Evolutionary conservation across 768 basidiomycete species (phyloP).

Genomic region (Trametes cubensis): DNA sequence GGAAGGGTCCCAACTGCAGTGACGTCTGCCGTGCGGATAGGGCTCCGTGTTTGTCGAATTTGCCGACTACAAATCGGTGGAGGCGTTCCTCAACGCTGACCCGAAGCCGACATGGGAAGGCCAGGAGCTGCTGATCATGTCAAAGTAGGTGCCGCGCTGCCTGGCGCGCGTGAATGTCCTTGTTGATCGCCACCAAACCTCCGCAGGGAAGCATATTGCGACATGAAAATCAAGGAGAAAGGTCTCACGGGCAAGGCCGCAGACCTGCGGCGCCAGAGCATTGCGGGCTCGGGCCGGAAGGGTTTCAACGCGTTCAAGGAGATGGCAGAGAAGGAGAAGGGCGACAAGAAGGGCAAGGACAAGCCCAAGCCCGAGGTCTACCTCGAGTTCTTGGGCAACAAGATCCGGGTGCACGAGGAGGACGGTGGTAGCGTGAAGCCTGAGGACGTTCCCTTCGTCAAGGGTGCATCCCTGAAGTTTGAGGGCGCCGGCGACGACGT

Average conservation of each 20-base stretch:
- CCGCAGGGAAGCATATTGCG: conserved; percentile 78
- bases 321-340: conserved; percentile 43
- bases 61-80: conserved; percentile 64
- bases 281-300: conserved; percentile 46
- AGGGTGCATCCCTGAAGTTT: conserved; percentile 52
- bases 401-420: conserved; percentile 64
- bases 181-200: background rate
- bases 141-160: conserved; percentile 60
- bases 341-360: conserved; percentile 34
- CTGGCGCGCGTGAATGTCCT: background rate
- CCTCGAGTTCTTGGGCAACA: conserved; percentile 75
- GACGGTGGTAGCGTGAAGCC: conserved; percentile 47
- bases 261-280: conserved; percentile 55
- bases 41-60: conserved; percentile 95
- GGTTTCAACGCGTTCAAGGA: conserved; percentile 85
- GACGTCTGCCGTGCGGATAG: conserved; percentile 40
- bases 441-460: conserved; percentile 46
- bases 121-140: conserved; percentile 78
- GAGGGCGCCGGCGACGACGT: conserved; percentile 58
- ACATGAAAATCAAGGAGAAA: conserved; percentile 97
- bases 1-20: too few species aligned
- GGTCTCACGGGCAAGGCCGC: conserved; percentile 79
- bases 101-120: conserved; percentile 83
- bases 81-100: conserved; percentile 77
- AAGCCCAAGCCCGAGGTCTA: conserved; percentile 56